Evolutionary conservation across 73 alveolate species (phyloP), one percentile per base, ranked within the genome.

Genomic region (Paramecium pentaurelia): DNA sequence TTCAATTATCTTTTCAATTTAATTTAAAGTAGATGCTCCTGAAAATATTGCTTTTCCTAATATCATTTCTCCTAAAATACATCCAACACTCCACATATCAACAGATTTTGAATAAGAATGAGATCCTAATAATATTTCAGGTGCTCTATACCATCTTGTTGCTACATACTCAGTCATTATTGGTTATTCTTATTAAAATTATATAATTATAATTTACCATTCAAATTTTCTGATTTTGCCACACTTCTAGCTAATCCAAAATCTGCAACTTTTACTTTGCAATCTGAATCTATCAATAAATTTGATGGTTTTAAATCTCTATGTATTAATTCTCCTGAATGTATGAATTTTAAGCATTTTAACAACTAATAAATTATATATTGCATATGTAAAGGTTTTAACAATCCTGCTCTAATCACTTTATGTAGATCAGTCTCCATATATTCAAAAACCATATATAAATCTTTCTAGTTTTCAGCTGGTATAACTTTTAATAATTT

Each of bases 41-140:
- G 96, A 92, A 80, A 93, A 93, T 89, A 93, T 93, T 11, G 96
- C 95, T 60, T 93, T 93, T 4, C 96, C 96, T 25, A 92, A 86
- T 11, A 93, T 75, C 92, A 93, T 91, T 77, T 93, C 96, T 44
- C 92, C 92, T 44, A 93, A 58, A 49, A 93, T 93, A 49, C 96
- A 93, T 20, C 96, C 96, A 20, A 89, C 95, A 75, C 95, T 71
- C 96, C 96, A 93, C 95, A 88, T 77, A 91, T 93, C 96, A 18
- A 92, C 96, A 25, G 93, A 88, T 54, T 70, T 88, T 25, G 90
- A 83, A 71, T 93, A 93, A 37, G 64, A 45, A 88, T 89, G 92
- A 28, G 86, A 70, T 6, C 96, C 96, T 87, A 93, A 64, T 88
- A 93, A 93, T 14, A 93, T 70, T 44, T 93, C 96, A n/a, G 96